A percentile compares a stretch with the other conserved stretches of the same genome.
These are phyloP conservation scores for Botrytis porri DNA, from an alignment of 2,329 filamentous ascomycete species.

Conservation along the genomic window DNA sequence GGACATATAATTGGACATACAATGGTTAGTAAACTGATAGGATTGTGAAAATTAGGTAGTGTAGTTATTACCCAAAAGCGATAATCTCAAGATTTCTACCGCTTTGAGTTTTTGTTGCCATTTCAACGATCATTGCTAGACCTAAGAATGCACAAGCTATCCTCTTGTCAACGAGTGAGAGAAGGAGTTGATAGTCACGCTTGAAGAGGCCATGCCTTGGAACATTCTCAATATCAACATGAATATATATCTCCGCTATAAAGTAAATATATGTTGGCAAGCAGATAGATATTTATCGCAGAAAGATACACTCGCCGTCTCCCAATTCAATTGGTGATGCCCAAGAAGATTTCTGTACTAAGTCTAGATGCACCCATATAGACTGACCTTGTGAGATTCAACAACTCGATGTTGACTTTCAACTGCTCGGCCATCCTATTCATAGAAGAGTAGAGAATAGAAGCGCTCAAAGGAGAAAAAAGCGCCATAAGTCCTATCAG, in stretches of 20 bases:
- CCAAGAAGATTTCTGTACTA: conserved; percentile 50
- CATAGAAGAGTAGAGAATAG: neutral
- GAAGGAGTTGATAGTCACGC: neutral
- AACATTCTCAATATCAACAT: conserved; percentile 15
- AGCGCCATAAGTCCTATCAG: no score
- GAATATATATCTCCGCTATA: neutral
- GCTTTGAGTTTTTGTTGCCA: neutral
- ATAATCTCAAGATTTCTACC: neutral
- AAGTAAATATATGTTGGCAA: neutral
- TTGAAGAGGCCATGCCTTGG: neutral
- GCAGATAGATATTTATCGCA: neutral
- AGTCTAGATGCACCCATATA: conserved; percentile 48
- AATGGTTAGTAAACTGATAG: neutral
- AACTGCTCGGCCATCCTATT: neutral
- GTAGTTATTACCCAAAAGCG: neutral
- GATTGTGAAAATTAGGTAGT: neutral
- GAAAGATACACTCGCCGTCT: conserved; percentile 32
- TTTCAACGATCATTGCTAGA: neutral
- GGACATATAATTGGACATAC: neutral
- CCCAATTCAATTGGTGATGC: conserved; percentile 51
- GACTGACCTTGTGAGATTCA: conserved; percentile 14
- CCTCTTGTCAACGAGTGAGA: neutral
- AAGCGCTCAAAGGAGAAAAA: neutral
- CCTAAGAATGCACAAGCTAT: neutral
- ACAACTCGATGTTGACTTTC: neutral